phyloP scores from a whole-genome alignment of 129 eudicot species.

The Escallonia rubra region DNA sequence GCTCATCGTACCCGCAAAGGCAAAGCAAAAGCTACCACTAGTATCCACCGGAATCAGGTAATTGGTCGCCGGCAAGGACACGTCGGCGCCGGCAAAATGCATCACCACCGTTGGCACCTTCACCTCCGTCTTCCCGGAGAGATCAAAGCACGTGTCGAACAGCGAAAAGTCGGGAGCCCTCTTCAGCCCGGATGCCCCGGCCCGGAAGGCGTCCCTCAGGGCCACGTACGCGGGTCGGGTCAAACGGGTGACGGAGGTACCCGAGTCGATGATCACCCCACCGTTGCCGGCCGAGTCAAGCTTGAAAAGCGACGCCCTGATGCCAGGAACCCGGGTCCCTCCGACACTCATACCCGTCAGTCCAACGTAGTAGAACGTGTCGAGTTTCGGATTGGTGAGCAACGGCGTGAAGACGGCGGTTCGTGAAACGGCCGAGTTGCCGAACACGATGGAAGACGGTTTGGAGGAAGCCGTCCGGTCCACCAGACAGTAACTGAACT shows the following conservation, averaged over 20 bases:
- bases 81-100: conserved; percentile 81
- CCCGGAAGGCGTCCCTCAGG: conserved; percentile 64
- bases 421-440: conserved; percentile 49
- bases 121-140: conserved; percentile 79
- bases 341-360: conserved; percentile 76
- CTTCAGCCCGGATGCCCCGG: conserved; percentile 56
- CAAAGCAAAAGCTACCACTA: conserved; percentile 73
- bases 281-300: conserved; percentile 65
- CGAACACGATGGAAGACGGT: conserved; percentile 73
- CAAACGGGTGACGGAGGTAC: conserved; percentile 86
- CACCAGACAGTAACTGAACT: conserved; percentile 75
- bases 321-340: conserved; percentile 52
- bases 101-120: conserved; percentile 89
- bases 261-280: conserved; percentile 88
- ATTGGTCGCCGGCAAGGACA: conserved; percentile 80
- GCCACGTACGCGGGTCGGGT: conserved; percentile 82
- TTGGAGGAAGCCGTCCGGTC: conserved; percentile 67
- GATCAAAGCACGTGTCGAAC: conserved; percentile 85
- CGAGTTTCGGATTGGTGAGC: conserved; percentile 68
- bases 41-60: conserved; percentile 87
- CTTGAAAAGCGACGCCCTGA: conserved; percentile 49
- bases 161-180: conserved; percentile 63
- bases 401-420: conserved; percentile 74
- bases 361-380: conserved; percentile 80
- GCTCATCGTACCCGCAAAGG: conserved; percentile 75